Evolutionary conservation across 495 filamentous ascomycete genomes (phyloP), one percentile per base, ranked within the genome.

Genomic region (Xylaria sp.): DNA sequence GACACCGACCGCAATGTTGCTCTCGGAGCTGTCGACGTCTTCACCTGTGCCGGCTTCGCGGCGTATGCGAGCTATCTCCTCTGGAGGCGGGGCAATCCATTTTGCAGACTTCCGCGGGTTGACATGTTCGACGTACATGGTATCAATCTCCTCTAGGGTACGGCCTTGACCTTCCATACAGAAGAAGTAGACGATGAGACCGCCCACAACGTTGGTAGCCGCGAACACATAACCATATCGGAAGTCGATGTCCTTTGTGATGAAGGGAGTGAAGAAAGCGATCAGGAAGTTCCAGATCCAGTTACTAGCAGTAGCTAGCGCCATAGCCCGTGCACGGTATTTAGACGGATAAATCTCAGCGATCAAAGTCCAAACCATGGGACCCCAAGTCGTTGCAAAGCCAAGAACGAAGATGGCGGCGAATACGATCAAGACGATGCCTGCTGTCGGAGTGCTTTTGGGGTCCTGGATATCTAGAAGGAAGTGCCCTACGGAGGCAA

Each of bases 271-370:
- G 83, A 95, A 92, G 86, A 96, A 93, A 14, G 90, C 89, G 75
- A 96, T 90, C 73, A 95, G 79, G 85, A 95, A 94, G 79, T 93
- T 94, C 86, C 89, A 93, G 66, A 88, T 85, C 93, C 93, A 96
- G 84, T 95, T 95, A 68, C 86, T 84, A 14, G 91, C 89, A 4
- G 93, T 94, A 14, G 91, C 89, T 8, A 94, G 75, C 40, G 90
- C 90, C 78, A 92, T 92, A 74, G 86, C 87, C 72, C 87, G 87
- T 5, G 91, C 91, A 71, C 92, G 66, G 90, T 77, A 92, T 92
- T 57, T 90, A 57, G 88, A 83, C 9, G 93, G 92, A 78, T 92
- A 95, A 72, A 93, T 87, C 80, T 96, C 93, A 74, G 88, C 88
- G 65, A 90, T 88, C 72, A 93, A 86, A 21, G 89, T 87, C 92